Conservation (phyloP, 1,139 yeast species). For the Suhomyces anneliseae region DNA sequence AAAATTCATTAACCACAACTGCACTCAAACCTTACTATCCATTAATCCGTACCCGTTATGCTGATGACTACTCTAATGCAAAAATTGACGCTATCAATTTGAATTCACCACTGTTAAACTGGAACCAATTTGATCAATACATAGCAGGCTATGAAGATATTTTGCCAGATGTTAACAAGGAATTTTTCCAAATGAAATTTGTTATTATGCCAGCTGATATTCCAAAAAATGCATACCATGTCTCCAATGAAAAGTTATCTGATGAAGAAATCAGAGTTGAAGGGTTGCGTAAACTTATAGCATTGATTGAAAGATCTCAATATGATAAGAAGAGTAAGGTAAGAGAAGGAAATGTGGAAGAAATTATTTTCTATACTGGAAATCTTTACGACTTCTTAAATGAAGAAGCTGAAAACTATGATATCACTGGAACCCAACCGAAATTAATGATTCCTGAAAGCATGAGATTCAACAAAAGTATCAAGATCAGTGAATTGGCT, state of each 20-base stretch:
- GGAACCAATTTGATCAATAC: constrained; percentile 90
- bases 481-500: constrained; percentile 50
- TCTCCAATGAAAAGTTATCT: constrained; percentile 60
- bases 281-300: constrained; percentile 74
- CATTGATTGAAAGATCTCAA: constrained; percentile 62
- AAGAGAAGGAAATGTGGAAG: constrained; percentile 55
- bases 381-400: constrained; percentile 68
- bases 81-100: constrained; percentile 56
- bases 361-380: constrained; percentile 85
- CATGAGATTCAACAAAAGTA: constrained; percentile 36
- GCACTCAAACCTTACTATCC: constrained; percentile 40
- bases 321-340: constrained; percentile 34
- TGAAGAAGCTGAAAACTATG: constrained; percentile 41
- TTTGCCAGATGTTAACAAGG: constrained; percentile 53
- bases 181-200: constrained; percentile 71
- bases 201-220: constrained; percentile 77
- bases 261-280: constrained; percentile 87
- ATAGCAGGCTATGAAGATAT: constrained; percentile 88
- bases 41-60: constrained; percentile 75
- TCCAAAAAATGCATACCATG: constrained; percentile 54
- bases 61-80: constrained; percentile 61
- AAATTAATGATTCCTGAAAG: constrained; percentile 36
- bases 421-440: constrained; percentile 37
- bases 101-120: constrained; percentile 61
- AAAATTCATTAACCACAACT: constrained; percentile 9